Conservation (phyloP, 768 basidiomycete genomes). For the Nevesoporus exiguus region DNA sequence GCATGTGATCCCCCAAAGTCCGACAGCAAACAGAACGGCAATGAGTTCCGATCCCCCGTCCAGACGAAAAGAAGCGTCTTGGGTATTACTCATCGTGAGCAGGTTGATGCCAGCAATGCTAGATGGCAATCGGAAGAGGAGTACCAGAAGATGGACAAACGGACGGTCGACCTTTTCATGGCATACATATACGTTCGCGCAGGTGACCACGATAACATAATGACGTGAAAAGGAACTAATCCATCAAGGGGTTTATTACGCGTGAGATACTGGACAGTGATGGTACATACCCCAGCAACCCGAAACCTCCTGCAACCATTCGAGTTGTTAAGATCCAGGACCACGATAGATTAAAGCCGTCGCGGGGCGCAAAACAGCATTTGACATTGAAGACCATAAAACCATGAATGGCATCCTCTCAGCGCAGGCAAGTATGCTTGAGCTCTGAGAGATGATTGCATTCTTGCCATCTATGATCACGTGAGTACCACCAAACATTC, state of each 20-base stretch:
- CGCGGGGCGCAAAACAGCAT: not conserved
- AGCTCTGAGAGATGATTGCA: too few relatives aligned
- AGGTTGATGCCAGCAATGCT: not conserved
- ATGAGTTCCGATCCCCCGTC: conserved; percentile 17
- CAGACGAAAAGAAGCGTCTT: not conserved
- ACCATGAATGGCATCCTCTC: not conserved
- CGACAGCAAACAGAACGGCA: conserved; percentile 16
- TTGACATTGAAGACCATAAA: not conserved
- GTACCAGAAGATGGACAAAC: not conserved
- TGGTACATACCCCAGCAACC: not conserved
- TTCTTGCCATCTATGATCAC: not conserved
- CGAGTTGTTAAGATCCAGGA: not conserved
- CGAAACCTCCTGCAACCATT: not conserved
- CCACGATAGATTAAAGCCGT: not conserved
- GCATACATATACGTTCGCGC: not conserved
- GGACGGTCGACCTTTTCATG: not conserved
- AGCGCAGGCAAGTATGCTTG: not conserved
- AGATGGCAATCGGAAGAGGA: not conserved
- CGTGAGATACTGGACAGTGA: too few relatives aligned
- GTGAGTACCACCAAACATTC: not conserved
- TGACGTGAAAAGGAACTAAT: not conserved
- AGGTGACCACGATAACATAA: not conserved
- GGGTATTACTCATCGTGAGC: not conserved
- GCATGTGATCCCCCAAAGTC: conserved; percentile 25
- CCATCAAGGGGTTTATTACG: not conserved